Conservation (phyloP, 345 rosid species). For the Salix exigua region DNA sequence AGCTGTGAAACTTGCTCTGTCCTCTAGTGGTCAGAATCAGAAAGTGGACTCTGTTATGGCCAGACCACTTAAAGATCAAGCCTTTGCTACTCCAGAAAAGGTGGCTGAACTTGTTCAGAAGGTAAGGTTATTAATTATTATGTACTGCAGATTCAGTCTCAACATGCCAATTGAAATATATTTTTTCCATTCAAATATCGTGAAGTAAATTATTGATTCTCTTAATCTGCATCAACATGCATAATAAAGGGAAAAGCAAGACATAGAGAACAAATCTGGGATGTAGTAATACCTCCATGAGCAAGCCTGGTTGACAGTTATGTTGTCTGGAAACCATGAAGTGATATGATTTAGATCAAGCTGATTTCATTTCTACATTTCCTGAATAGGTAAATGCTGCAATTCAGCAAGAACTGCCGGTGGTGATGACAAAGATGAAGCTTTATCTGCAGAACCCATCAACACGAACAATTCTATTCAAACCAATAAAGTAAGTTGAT, state of each 20-base stretch:
- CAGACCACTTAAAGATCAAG: slow-evolving; percentile 91
- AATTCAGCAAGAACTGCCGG: slow-evolving; percentile 65
- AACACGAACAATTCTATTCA: slow-evolving; percentile 84
- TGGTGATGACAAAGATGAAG: slow-evolving; percentile 77
- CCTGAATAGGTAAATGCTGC: slow-evolving; percentile 65
- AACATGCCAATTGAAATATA: not conserved
- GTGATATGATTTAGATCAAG: not conserved
- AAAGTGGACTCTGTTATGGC: slow-evolving; percentile 65
- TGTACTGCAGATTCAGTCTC: not conserved
- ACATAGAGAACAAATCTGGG: too few species aligned
- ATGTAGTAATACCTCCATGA: too few species aligned
- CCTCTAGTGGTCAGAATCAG: slow-evolving; percentile 55
- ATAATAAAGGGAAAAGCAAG: too few species aligned
- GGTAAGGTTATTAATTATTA: slow-evolving; percentile 38
- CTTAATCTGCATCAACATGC: too few species aligned
- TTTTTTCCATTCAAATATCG: not conserved
- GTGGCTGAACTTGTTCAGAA: slow-evolving; percentile 92
- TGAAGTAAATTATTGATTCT: too few species aligned
- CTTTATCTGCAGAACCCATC: slow-evolving; percentile 84
- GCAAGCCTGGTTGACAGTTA: not conserved
- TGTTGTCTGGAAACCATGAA: not conserved
- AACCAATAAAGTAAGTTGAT: slow-evolving; percentile 80
- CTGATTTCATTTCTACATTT: not conserved
- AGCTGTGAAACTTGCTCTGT: slow-evolving; percentile 75
- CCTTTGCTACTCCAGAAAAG: slow-evolving; percentile 91